Conservation (phyloP, 2,329 filamentous ascomycete species). For the Diaporthe sp. region DNA sequence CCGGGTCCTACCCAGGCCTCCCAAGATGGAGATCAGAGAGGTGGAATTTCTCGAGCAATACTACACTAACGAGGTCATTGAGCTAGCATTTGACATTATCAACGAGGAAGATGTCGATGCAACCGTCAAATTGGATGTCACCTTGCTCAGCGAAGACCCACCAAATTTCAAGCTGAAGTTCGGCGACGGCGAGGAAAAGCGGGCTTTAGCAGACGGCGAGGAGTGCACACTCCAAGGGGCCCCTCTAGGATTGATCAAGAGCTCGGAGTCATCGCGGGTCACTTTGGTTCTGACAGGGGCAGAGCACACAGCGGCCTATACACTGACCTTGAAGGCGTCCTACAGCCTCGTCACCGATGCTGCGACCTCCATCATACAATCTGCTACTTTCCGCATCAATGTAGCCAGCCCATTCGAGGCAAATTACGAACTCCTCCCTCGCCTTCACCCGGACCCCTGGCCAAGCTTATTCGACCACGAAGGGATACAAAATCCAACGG, state of each 20-base stretch:
- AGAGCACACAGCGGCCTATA: conserved; percentile 65
- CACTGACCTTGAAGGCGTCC: conserved; percentile 76
- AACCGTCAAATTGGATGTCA: conserved; percentile 75
- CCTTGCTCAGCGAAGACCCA: conserved; percentile 69
- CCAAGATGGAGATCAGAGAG: conserved; percentile 84
- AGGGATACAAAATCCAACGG: conserved; percentile 48
- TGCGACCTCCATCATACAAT: conserved; percentile 83
- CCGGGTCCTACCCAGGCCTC: conserved; percentile 86
- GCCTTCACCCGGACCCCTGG: conserved; percentile 83
- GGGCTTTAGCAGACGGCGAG: conserved; percentile 42
- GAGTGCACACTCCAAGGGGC: conserved; percentile 55
- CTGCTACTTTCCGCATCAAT: conserved; percentile 73
- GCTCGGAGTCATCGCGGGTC: conserved; percentile 53
- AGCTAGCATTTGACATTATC: conserved; percentile 73
- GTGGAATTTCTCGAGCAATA: conserved; percentile 75
- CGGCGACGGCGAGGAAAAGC: conserved; percentile 46
- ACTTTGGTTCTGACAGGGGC: conserved; percentile 62
- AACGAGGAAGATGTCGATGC: conserved; percentile 89
- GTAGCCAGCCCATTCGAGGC: conserved; percentile 90
- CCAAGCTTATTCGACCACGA: conserved; percentile 84
- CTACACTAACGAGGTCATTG: conserved; percentile 84
- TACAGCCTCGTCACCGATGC: conserved; percentile 85
- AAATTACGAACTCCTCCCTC: conserved; percentile 86
- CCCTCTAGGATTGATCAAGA: conserved; percentile 58
- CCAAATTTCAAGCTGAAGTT: conserved; percentile 57